phyloP scores from a whole-genome alignment of 2,329 filamentous ascomycete species.

The Penicillium sp. region DNA sequence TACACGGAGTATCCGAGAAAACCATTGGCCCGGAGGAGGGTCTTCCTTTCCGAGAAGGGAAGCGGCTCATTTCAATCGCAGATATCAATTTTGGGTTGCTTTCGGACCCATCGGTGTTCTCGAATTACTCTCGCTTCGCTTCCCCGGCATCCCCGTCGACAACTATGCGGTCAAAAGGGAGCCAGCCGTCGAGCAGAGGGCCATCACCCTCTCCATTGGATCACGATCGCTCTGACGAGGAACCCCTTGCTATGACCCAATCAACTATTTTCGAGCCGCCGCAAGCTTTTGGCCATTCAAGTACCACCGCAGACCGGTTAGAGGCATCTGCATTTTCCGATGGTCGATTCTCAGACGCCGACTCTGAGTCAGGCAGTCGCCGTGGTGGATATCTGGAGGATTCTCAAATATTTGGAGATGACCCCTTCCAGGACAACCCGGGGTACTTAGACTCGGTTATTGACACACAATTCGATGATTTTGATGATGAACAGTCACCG shows the following conservation, averaged over 20 bases:
- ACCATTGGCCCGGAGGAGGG: conserved; percentile 19
- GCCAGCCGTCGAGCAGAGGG: conserved; percentile 27
- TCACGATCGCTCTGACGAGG: conserved; percentile 24
- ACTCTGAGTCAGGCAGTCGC: conserved; percentile 35
- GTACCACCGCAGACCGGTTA: conserved; percentile 9
- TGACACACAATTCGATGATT: conserved; percentile 34
- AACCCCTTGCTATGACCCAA: conserved; percentile 34
- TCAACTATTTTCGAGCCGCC: conserved; percentile 40
- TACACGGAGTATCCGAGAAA: conserved; percentile 31
- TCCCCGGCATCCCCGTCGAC: conserved; percentile 33
- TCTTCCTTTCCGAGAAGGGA: conserved; percentile 33
- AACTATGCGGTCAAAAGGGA: conserved; percentile 34
- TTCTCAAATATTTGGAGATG: conserved; percentile 29
- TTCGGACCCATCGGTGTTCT: conserved; percentile 50
- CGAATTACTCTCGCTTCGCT: conserved; percentile 42
- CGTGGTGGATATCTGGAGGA: conserved; percentile 26
- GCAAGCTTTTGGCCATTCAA: conserved; percentile 7
- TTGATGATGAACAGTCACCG: conserved; percentile 29
- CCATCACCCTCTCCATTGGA: conserved; percentile 27
- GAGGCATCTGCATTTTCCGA: conserved; percentile 36
- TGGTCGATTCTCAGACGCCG: conserved; percentile 44
- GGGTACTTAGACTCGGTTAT: conserved; percentile 40
- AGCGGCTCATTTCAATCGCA: conserved; percentile 45
- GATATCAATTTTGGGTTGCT: conserved; percentile 47
- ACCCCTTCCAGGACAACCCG: conserved; percentile 36